Evolutionary conservation across 2,329 filamentous ascomycete genomes (phyloP), one percentile per base, ranked within the genome.

Genomic region (Raffaelea deltoideospora): DNA sequence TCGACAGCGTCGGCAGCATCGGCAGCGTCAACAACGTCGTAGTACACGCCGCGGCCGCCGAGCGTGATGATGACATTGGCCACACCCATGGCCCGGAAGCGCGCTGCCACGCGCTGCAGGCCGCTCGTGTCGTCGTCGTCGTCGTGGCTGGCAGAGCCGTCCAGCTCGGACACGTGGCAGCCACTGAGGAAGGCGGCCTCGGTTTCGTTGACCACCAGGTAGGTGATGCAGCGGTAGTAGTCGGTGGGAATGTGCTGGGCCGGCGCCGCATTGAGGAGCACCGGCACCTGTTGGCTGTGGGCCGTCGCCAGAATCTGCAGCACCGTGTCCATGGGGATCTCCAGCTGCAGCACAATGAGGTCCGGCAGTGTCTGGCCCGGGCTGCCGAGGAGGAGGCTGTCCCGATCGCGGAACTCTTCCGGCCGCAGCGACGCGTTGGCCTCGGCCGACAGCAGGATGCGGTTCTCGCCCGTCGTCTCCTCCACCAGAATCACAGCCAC

Each of bases 1-100:
- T n/a, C n/a, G n/a, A n/a, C n/a, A n/a, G n/a, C n/a, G n/a, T n/a
- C n/a, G 6, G 9, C 54, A 10, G 53, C 50, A 22, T n/a, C n/a
- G n/a, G n/a, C n/a, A n/a, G n/a, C n/a, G n/a, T n/a, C n/a, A 15
- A 6, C 15, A n/a, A 9, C 27, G 38, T 66, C 60, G 51, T 70
- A 83, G 53, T 72, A 84, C 22, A 78, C 79, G 13, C 86, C 85
- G 41, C 79, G 72, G 0, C 73, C 71, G 1, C 88, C 88, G 0
- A 95, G 66, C 3, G 88, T 96, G 43, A 95, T 72, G 42, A 95
- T 70, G 6, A 93, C 72, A 47, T 82, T 82, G 33, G 61, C 59
- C 3, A 90, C 83, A 5, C 86, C 86, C 31, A 64, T 58, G 3
- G 53, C 45, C 30, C 79, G 59, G 51, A 83, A 79, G 22, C 63